Percentiles rank a stretch among this genome's conserved stretches.
Conservation (phyloP, 495 filamentous ascomycete species). For the Talaromyces ruber region DNA sequence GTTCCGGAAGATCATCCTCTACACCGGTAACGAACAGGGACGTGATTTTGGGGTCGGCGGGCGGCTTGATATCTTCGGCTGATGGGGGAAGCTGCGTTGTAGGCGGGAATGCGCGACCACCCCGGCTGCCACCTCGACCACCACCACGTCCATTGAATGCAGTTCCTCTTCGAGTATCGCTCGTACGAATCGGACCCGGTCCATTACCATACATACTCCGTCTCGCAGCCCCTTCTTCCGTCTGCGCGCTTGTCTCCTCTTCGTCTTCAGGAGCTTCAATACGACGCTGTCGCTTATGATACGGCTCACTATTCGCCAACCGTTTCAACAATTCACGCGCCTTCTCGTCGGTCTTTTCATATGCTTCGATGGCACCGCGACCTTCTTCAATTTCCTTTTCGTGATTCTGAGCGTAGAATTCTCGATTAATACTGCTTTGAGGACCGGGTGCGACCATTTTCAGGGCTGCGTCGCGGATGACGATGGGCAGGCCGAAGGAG, state of each 20-base stretch:
- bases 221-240: neutral
- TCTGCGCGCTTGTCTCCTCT: constrained; percentile 14
- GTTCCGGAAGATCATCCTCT: constrained; percentile 91
- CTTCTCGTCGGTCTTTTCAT: constrained; percentile 96
- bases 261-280: constrained; percentile 44
- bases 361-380: constrained; percentile 69
- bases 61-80: constrained; percentile 75
- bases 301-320: constrained; percentile 86
- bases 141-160: constrained; percentile 35
- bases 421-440: constrained; percentile 81
- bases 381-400: constrained; percentile 94
- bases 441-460: constrained; percentile 95
- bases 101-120: constrained; percentile 52
- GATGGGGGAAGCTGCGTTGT: constrained; percentile 68
- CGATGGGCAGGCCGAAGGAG: constrained; percentile 87
- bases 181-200: constrained; percentile 59
- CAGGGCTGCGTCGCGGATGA: constrained; percentile 89
- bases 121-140: constrained; percentile 40
- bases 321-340: constrained; percentile 78
- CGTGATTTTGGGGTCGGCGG: constrained; percentile 72
- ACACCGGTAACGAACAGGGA: constrained; percentile 92
- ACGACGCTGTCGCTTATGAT: constrained; percentile 76
- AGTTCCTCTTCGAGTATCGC: constrained; percentile 34
- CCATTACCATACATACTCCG: constrained; percentile 12
- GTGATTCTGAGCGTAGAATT: constrained; percentile 96